Evolutionary conservation across 164 flowering plant genomes (phyloP).

Genomic region (Platanus orientalis): DNA sequence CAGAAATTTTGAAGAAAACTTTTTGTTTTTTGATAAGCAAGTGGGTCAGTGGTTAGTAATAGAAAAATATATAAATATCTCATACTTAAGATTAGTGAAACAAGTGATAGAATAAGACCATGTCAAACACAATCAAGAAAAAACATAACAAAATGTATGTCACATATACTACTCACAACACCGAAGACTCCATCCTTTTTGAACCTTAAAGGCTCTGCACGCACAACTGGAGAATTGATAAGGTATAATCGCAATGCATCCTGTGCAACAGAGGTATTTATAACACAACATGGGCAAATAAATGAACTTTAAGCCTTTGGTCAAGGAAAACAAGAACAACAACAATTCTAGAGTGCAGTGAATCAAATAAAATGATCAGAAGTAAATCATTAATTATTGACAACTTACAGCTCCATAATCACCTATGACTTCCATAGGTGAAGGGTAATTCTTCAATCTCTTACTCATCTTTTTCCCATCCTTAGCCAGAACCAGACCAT

Average conservation of each 20-base stretch:
- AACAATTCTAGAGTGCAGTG: too few relatives aligned
- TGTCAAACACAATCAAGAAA: not conserved
- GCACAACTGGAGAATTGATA: slow-evolving; percentile 97
- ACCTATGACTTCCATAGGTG: slow-evolving; percentile 75
- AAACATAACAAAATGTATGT: too few relatives aligned
- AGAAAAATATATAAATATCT: too few relatives aligned
- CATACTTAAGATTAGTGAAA: too few relatives aligned
- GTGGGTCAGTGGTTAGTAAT: too few relatives aligned
- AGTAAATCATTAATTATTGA: not conserved
- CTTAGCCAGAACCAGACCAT: slow-evolving; percentile 92
- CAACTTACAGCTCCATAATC: slow-evolving; percentile 93
- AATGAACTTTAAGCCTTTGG: not conserved
- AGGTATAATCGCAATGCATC: slow-evolving; percentile 91
- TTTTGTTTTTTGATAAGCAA: too few relatives aligned
- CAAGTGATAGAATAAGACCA: not conserved
- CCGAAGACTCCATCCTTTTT: slow-evolving; percentile 90
- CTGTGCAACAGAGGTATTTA: slow-evolving; percentile 28
- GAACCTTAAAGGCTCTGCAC: slow-evolving; percentile 90
- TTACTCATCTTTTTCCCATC: slow-evolving; percentile 99
- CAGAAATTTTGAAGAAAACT: not conserved
- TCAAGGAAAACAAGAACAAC: too few relatives aligned
- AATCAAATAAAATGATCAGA: not conserved
- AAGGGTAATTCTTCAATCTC: slow-evolving; percentile 81
- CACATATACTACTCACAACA: slow-evolving; percentile 55
- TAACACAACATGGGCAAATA: not conserved